Base-by-base conservation (phyloP, 176 grass and related monocot genomes). In the Aechmea fasciata region DNA sequence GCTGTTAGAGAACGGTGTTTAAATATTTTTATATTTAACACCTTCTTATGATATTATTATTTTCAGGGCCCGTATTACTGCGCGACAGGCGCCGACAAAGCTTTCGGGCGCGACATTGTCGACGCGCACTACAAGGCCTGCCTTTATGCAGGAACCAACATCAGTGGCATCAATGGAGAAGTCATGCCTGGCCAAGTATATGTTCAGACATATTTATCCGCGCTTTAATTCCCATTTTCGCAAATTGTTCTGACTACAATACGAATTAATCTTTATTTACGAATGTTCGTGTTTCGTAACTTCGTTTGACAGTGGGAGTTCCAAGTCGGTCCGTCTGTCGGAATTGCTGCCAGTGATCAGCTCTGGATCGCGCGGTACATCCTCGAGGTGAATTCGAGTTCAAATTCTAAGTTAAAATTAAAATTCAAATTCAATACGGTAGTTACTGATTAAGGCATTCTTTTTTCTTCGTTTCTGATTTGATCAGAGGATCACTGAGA, bases 121-220 rank as follows among this genome's bases (percentile, higher is more conserved):
- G 93, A 96, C 78, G 86, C 89, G 22, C 93, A 96, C 76, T 96
- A 96, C 86, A 96, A 96, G 66, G 83, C 93, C 18, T 96, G 93
- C 77, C 15, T 96, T 64, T 92, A 96, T 69, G 79, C 93, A 33
- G 93, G 93, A 15, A 85, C 92, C 81, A 92, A 92, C 76, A 96
- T 96, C 71, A 96, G 93, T 57, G 93, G 93, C 57, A 96, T 96
- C 85, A 96, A 96, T 47, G 93, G 89, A 68, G 93, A 96, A 84
- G 93, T 96, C 77, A 96, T 96, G 93, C 93, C 93, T 17, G 93
- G 89, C 5, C 93, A 96, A 83, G 92, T 96, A 75, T 5, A 22
- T 17, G 10, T 50, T 19, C 63, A 22, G 6, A 41, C 33, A 41
- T 5, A 41, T 41, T 41, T 41, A 41, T 41, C 33, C 7, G 33